These are phyloP conservation scores for Carallia pectinifolia DNA, from an alignment of 345 rosid genomes.

Conservation along the genomic window DNA sequence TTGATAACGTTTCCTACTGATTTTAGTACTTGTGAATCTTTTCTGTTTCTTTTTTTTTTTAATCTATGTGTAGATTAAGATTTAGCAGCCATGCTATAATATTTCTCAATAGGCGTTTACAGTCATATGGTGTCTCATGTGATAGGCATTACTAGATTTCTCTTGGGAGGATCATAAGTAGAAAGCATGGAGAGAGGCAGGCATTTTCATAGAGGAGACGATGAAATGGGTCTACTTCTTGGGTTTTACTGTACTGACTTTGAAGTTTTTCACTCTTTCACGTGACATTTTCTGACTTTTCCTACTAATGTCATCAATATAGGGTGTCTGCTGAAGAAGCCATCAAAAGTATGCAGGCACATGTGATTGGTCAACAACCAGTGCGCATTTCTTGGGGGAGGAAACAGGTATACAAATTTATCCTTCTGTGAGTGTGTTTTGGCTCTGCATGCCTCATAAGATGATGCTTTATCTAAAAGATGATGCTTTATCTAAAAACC, in stretches of 20 bases:
- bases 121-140: neutral
- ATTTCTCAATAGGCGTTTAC: no score
- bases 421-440: slow-evolving; percentile 7
- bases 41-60: no score
- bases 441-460: neutral
- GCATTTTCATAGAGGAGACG: slow-evolving; percentile 5
- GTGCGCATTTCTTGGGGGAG: slow-evolving; percentile 84
- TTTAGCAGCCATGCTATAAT: no score
- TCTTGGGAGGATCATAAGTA: slow-evolving; percentile 20
- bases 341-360: slow-evolving; percentile 84
- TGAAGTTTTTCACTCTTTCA: neutral
- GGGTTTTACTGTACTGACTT: neutral
- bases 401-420: slow-evolving; percentile 57
- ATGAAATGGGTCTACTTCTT: slow-evolving; percentile 2
- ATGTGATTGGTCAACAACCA: slow-evolving; percentile 82
- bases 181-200: slow-evolving; percentile 13
- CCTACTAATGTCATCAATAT: neutral
- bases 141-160: slow-evolving; percentile 11
- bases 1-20: neutral
- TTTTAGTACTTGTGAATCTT: neutral
- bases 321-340: slow-evolving; percentile 96
- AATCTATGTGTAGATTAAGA: no score
- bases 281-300: neutral
- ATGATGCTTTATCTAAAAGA: slow-evolving; percentile 1
- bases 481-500: slow-evolving; percentile 9